phyloP scores from a whole-genome alignment of 2,329 filamentous ascomycete species.

The Fusarium sacchari region DNA sequence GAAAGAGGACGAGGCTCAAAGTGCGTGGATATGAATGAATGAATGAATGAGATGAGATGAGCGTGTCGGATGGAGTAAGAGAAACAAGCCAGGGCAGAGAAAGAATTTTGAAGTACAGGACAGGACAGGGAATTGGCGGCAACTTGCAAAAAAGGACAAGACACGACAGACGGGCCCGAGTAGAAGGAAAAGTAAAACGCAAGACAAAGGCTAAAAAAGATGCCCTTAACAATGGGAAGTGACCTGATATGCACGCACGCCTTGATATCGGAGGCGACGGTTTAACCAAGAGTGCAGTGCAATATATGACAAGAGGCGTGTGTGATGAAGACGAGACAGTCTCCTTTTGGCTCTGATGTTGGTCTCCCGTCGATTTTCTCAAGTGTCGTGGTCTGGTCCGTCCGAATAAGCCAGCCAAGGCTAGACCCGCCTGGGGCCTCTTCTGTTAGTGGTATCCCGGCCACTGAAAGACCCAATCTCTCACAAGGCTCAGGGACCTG shows the following conservation, averaged over 20 bases:
- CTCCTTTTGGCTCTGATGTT: constrained; percentile 50
- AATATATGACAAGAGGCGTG: constrained; percentile 37
- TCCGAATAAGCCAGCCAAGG: constrained; percentile 50
- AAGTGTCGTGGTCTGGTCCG: constrained; percentile 50
- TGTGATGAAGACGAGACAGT: constrained; percentile 41
- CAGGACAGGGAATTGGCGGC: constrained; percentile 42
- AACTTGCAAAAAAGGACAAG: constrained; percentile 31
- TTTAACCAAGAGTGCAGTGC: constrained; percentile 7
- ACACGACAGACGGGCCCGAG: not conserved
- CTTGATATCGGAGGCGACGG: constrained; percentile 4
- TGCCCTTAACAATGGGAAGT: constrained; percentile 7
- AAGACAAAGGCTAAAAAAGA: constrained; percentile 18
- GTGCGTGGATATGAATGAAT: constrained; percentile 37
- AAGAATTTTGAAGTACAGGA: constrained; percentile 47
- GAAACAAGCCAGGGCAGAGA: constrained; percentile 43
- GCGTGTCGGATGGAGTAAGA: constrained; percentile 47
- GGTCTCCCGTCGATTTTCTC: constrained; percentile 50
- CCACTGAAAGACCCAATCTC: constrained; percentile 30
- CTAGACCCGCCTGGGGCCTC: constrained; percentile 31
- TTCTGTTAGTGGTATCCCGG: constrained; percentile 34
- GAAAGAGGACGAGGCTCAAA: constrained; percentile 33
- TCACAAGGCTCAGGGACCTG: constrained; percentile 27
- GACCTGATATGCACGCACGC: not conserved
- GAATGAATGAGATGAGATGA: constrained; percentile 30
- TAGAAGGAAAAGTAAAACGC: constrained; percentile 19